Conservation (phyloP, 495 filamentous ascomycete genomes). For the Xylaria cubensis region DNA sequence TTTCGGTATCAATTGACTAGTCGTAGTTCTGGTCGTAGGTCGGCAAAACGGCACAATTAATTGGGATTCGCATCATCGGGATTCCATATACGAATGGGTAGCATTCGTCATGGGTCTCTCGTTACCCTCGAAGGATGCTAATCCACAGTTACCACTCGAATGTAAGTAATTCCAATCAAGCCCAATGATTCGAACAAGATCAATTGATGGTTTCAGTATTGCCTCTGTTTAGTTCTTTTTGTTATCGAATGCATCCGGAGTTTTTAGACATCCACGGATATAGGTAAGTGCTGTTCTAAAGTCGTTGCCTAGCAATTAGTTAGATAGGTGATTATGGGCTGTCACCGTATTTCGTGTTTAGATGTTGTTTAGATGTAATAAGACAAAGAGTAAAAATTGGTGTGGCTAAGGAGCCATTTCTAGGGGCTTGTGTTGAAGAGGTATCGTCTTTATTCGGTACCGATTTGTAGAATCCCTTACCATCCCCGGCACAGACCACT, state of each 20-base stretch:
- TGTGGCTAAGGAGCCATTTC: neutral
- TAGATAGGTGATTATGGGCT: neutral
- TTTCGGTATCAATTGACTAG: neutral
- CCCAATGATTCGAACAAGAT: neutral
- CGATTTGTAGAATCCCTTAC: neutral
- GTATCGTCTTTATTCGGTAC: neutral
- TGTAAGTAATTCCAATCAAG: neutral
- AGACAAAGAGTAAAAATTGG: neutral
- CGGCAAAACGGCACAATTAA: slow-evolving; percentile 15
- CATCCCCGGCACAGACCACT: neutral
- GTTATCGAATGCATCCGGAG: neutral
- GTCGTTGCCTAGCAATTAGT: neutral
- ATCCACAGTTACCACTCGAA: neutral
- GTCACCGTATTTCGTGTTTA: slow-evolving; percentile 10
- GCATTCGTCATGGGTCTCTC: neutral
- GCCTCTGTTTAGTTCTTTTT: neutral
- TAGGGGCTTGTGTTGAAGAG: neutral
- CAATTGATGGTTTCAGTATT: neutral
- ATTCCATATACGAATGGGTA: neutral
- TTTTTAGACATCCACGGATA: neutral
- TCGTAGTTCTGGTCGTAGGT: neutral
- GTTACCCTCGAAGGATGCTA: neutral
- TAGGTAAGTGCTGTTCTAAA: neutral
- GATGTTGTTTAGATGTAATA: neutral
- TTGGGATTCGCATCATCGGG: neutral